Percentiles rank a stretch among this genome's conserved stretches.
Conservation (phyloP, 352 stramenopile species). For the Globisporangium irregulare region DNA sequence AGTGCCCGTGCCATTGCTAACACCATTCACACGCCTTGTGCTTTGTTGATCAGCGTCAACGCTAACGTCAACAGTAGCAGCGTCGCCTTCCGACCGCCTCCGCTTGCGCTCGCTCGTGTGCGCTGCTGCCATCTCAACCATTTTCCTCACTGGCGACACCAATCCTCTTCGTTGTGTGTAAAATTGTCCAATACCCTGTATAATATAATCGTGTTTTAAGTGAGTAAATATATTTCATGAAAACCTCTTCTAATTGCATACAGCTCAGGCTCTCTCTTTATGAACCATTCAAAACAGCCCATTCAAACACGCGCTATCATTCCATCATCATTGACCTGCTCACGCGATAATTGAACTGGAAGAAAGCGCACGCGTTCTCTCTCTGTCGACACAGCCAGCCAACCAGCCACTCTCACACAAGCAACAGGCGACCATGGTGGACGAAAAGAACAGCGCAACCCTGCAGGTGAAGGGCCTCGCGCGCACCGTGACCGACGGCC, state of each 20-base stretch:
- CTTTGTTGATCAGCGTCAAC: neutral
- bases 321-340: neutral
- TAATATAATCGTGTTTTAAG: neutral
- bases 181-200: neutral
- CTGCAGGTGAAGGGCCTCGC: conserved; percentile 55
- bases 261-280: conserved; percentile 4
- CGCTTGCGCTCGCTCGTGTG: conserved; percentile 9
- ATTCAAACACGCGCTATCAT: neutral
- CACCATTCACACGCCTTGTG: neutral
- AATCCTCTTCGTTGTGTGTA: neutral
- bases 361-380: neutral
- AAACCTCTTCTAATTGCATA: neutral
- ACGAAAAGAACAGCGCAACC: conserved; percentile 16
- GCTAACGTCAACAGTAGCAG: neutral
- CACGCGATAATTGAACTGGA: neutral
- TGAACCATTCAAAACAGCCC: conserved; percentile 12
- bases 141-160: neutral
- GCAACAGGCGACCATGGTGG: neutral
- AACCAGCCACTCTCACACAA: neutral
- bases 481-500: conserved; percentile 27
- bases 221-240: neutral
- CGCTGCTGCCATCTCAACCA: neutral
- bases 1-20: neutral
- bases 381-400: neutral
- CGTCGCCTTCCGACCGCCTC: conserved; percentile 7